phyloP scores from a whole-genome alignment of 1,284 basidiomycete species.

The Xerocomus nothofagi region DNA sequence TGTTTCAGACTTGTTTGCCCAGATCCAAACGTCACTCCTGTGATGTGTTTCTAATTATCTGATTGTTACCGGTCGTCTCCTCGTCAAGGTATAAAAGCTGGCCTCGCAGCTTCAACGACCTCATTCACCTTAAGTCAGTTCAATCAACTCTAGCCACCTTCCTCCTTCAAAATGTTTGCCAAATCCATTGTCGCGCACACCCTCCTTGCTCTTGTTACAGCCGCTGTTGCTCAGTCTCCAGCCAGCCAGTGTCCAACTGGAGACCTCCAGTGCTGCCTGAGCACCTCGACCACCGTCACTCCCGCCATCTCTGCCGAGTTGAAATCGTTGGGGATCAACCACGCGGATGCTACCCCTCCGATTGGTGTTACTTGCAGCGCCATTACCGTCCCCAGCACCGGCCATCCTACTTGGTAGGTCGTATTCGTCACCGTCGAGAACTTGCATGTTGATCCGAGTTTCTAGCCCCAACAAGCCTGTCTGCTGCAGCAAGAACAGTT shows the following conservation, averaged over 20 bases:
- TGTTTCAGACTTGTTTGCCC: too few relatives aligned
- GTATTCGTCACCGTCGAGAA: too few relatives aligned
- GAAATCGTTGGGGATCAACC: neutral
- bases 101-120: neutral
- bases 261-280: neutral
- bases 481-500: constrained; percentile 4
- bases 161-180: neutral
- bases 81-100: constrained; percentile 1
- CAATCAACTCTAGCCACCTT: neutral
- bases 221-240: neutral
- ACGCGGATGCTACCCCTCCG: neutral
- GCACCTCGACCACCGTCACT: neutral
- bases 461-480: neutral
- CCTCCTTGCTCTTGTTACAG: neutral
- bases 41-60: too few relatives aligned
- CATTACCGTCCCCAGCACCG: neutral
- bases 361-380: neutral
- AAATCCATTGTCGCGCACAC: neutral
- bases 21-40: too few relatives aligned
- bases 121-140: neutral
- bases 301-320: neutral
- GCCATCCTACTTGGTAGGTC: neutral
- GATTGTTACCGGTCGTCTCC: too few relatives aligned
- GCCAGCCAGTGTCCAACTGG: neutral
- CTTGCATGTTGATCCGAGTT: neutral